Base-by-base conservation (phyloP, 169 alveolate species). In the Cryptosporidium baileyi region DNA sequence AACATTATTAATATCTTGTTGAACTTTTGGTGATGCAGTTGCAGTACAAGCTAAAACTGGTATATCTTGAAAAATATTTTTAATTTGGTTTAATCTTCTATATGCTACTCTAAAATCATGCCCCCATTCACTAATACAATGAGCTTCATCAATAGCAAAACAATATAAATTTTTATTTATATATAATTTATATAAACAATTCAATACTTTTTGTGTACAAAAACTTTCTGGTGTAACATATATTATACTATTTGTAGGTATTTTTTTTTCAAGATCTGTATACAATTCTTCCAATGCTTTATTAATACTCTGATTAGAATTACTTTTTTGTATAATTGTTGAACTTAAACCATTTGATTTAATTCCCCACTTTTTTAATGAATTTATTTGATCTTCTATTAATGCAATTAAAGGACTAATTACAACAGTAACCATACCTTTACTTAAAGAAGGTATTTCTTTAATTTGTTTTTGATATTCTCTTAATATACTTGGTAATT, bases 31-130 rank as follows among this genome's bases (percentile, higher is more conserved):
- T 9, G 99, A 96, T 11, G 99, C 99, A 9, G 99, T 98, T 0
- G 99, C 99, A 0, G 99, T 98, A 51, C 97, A 89, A 17, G 98
- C 98, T n/a, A 96, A 85, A 13, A 96, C 93, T 0, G 99, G 98
- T 15, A 98, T 96, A 22, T 90, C 90, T 0, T 98, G 98, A 80
- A 94, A 97, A 26, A 89, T 80, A 80, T 63, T 82, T 82, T 95
- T 92, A 34, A 97, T 63, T 26, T 91, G 89, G 57, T 92, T 88
- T 61, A 97, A 93, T 57, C 95, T 91, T 40, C 97, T 85, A 89
- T 97, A 97, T 49, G 94, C 96, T 34, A 92, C 85, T 62, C 97
- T 88, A 80, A 95, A 95, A 30, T 94, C 94, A 61, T 92, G 92
- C 3, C 97, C 97, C 97, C 97, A 95, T 44, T 94, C 96, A 40